Conservation (phyloP, 1,284 basidiomycete species). For the Hypsizygus ulmarius region DNA sequence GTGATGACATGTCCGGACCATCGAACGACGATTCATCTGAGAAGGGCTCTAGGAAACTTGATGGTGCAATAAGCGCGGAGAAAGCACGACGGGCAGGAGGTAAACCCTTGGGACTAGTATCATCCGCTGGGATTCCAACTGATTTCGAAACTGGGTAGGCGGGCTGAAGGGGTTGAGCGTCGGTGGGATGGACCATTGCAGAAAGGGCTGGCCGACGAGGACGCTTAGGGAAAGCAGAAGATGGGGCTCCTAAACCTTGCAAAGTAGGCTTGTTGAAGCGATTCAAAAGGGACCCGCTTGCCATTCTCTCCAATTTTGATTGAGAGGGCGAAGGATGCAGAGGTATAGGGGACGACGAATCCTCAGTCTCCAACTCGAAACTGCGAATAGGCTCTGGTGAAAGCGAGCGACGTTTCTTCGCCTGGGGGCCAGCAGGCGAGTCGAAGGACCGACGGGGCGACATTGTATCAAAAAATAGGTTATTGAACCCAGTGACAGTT, state of each 20-base stretch:
- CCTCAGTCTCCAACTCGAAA: constrained; percentile 31
- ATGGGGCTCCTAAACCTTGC: constrained; percentile 58
- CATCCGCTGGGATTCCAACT: constrained; percentile 23
- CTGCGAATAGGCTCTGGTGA: constrained; percentile 54
- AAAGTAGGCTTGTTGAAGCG: constrained; percentile 54
- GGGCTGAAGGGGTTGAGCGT: constrained; percentile 35
- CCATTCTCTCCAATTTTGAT: constrained; percentile 60
- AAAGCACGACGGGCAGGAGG: constrained; percentile 67
- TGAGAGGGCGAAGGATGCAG: constrained; percentile 63
- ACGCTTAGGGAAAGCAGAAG: constrained; percentile 51
- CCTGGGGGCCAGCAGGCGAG: constrained; percentile 41
- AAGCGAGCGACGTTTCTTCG: constrained; percentile 66
- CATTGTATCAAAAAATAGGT: constrained; percentile 58
- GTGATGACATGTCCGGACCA: constrained; percentile 66
- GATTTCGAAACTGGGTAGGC: constrained; percentile 39
- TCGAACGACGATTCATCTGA: constrained; percentile 62
- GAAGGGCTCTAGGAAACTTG: constrained; percentile 40
- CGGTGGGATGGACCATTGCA: constrained; percentile 51
- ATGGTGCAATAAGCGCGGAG: constrained; percentile 65
- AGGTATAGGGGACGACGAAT: constrained; percentile 49
- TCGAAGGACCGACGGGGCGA: constrained; percentile 47
- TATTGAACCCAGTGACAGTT: constrained; percentile 49
- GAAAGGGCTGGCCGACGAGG: constrained; percentile 65
- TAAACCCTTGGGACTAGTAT: constrained; percentile 29
- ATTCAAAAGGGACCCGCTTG: constrained; percentile 41